A percentile compares a stretch with the other conserved stretches of the same genome.
phyloP scores from a whole-genome alignment of 2,329 filamentous ascomycete genomes.

The Ilyonectria sp. region DNA sequence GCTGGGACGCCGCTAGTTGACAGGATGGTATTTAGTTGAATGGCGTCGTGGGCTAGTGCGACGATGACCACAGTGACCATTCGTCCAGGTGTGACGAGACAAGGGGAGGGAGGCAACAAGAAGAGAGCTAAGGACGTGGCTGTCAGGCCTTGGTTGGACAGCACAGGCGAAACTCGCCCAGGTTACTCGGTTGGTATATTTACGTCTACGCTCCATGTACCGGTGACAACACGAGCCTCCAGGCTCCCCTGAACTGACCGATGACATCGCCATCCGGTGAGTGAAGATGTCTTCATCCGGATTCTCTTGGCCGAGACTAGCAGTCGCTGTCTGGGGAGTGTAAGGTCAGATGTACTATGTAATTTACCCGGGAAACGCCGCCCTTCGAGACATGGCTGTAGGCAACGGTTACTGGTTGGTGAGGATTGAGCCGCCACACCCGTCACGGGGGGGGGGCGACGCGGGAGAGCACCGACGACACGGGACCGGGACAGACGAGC shows the following conservation, averaged over 20 bases:
- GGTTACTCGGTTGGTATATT: background rate
- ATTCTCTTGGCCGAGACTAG: background rate
- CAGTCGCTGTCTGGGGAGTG: constrained; percentile 6
- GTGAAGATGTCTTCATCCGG: background rate
- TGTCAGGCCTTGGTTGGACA: constrained; percentile 5
- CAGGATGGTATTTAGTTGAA: constrained; percentile 34
- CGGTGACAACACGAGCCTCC: constrained; percentile 3
- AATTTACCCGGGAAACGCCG: constrained; percentile 7
- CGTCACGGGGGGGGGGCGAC: constrained; percentile 20
- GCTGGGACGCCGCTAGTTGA: constrained; percentile 47
- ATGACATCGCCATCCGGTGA: constrained; percentile 1
- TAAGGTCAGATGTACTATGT: background rate
- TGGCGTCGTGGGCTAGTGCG: constrained; percentile 35
- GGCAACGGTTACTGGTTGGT: constrained; percentile 11
- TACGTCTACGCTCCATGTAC: constrained; percentile 3
- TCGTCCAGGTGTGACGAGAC: constrained; percentile 27
- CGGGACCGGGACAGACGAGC: constrained; percentile 49
- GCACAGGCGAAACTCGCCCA: background rate
- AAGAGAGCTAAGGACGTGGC: background rate
- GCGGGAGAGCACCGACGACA: constrained; percentile 47
- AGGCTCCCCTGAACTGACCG: background rate
- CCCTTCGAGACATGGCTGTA: background rate
- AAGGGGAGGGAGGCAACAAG: constrained; percentile 4
- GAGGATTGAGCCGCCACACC: constrained; percentile 37
- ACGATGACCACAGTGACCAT: constrained; percentile 33